phyloP scores from a whole-genome alignment of 2,329 filamentous ascomycete genomes.

The Beauveria pseudobassiana region DNA sequence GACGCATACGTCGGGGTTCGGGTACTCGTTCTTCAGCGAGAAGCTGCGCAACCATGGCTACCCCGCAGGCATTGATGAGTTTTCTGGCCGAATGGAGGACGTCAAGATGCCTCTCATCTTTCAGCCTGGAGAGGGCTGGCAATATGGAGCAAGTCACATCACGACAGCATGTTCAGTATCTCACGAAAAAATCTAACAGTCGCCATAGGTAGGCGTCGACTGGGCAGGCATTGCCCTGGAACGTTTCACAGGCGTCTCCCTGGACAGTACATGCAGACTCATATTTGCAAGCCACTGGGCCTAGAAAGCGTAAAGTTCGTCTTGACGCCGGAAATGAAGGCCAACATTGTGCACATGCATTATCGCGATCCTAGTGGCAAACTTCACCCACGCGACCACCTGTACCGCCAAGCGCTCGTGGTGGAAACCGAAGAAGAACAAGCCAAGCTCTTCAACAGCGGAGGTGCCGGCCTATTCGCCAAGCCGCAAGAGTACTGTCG shows the following conservation, averaged over 20 bases:
- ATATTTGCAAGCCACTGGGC: slow-evolving; percentile 41
- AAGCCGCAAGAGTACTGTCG: slow-evolving; percentile 53
- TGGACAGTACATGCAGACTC: slow-evolving; percentile 42
- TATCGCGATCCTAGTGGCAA: slow-evolving; percentile 37
- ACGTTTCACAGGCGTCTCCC: slow-evolving; percentile 31
- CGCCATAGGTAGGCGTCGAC: slow-evolving; percentile 38
- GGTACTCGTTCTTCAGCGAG: slow-evolving; percentile 48
- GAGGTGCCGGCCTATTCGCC: slow-evolving; percentile 54
- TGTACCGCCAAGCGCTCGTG: slow-evolving; percentile 37
- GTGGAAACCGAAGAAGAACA: slow-evolving; percentile 34
- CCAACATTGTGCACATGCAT: slow-evolving; percentile 50
- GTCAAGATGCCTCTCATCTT: slow-evolving; percentile 49
- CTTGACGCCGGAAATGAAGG: slow-evolving; percentile 44
- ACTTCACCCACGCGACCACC: slow-evolving; percentile 38
- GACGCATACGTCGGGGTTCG: slow-evolving; percentile 48
- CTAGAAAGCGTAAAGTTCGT: slow-evolving; percentile 48
- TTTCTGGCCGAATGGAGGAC: slow-evolving; percentile 45
- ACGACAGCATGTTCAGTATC: not conserved
- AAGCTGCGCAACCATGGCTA: slow-evolving; percentile 37
- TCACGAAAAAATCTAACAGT: not conserved
- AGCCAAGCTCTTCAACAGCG: slow-evolving; percentile 44
- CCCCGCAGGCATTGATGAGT: slow-evolving; percentile 49
- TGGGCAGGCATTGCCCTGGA: slow-evolving; percentile 47
- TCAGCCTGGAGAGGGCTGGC: slow-evolving; percentile 55
- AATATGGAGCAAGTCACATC: slow-evolving; percentile 44